phyloP scores from a whole-genome alignment of 129 eudicot genomes.

The Lactuca saligna region DNA sequence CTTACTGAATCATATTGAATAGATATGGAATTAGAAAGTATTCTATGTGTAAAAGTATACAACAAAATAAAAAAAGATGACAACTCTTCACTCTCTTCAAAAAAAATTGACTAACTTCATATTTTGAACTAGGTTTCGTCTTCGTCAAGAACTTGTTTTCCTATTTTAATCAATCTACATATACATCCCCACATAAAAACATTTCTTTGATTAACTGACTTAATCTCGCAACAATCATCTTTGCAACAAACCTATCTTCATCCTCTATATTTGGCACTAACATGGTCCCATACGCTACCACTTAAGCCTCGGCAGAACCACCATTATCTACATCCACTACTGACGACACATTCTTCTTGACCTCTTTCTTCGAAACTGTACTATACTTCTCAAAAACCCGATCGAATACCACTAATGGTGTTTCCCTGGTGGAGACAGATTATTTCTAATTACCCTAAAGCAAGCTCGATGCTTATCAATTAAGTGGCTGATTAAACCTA shows the following conservation, averaged over 20 bases:
- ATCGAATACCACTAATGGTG: constrained; percentile 55
- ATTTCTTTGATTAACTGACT: constrained; percentile 81
- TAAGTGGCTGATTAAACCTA: constrained; percentile 54
- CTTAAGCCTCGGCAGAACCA: constrained; percentile 45
- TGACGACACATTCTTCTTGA: constrained; percentile 35
- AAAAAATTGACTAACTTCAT: no score
- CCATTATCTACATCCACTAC: constrained; percentile 47
- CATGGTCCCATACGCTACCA: constrained; percentile 88
- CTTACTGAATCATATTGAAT: background rate
- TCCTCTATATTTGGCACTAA: constrained; percentile 94
- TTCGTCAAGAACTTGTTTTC: constrained; percentile 69
- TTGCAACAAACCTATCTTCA: constrained; percentile 61
- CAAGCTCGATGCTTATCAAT: constrained; percentile 82
- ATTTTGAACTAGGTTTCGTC: constrained; percentile 37
- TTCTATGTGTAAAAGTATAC: background rate
- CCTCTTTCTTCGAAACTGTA: constrained; percentile 57
- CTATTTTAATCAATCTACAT: constrained; percentile 79
- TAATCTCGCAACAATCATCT: constrained; percentile 75
- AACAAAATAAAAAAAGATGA: background rate
- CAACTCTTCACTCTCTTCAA: constrained; percentile 71
- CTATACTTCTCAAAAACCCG: constrained; percentile 62
- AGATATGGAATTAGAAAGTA: background rate
- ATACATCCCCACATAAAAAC: constrained; percentile 94
- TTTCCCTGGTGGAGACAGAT: constrained; percentile 58
- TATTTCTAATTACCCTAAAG: constrained; percentile 53